These are phyloP conservation scores for Colletotrichum gigasporum DNA, from an alignment of 2,329 filamentous ascomycete genomes.

Conservation along the genomic window DNA sequence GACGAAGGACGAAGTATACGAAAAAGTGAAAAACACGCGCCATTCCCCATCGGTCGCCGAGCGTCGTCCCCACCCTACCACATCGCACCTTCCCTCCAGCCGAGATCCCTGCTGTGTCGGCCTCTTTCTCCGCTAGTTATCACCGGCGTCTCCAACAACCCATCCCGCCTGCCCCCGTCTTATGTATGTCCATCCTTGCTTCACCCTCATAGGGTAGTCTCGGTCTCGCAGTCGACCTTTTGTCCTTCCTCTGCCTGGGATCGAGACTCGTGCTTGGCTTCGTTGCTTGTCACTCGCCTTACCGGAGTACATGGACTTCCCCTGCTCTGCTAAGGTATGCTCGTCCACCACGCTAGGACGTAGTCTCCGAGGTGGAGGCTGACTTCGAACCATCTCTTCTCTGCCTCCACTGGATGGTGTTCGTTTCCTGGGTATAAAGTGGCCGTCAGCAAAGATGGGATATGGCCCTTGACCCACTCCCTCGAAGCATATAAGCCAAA, in stretches of 20 bases:
- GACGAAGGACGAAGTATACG: constrained; percentile 20
- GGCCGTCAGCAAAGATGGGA: constrained; percentile 18
- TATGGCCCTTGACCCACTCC: neutral
- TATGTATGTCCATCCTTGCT: neutral
- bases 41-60: constrained; percentile 22
- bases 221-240: neutral
- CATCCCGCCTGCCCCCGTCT: neutral
- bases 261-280: neutral
- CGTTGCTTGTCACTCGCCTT: constrained; percentile 13
- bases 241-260: too few species aligned
- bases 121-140: neutral
- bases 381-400: constrained; percentile 24
- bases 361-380: constrained; percentile 27
- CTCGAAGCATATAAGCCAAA: constrained; percentile 21
- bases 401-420: neutral
- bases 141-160: constrained; percentile 2
- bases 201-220: neutral
- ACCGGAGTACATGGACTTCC: constrained; percentile 2
- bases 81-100: neutral
- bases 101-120: constrained; percentile 14
- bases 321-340: neutral
- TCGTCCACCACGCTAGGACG: neutral
- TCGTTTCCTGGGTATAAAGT: constrained; percentile 9
- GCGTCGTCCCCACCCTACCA: constrained; percentile 7
- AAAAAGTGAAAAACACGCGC: constrained; percentile 27